These are phyloP conservation scores for Candida hungchunana DNA, from an alignment of 805 yeast species.

Conservation along the genomic window DNA sequence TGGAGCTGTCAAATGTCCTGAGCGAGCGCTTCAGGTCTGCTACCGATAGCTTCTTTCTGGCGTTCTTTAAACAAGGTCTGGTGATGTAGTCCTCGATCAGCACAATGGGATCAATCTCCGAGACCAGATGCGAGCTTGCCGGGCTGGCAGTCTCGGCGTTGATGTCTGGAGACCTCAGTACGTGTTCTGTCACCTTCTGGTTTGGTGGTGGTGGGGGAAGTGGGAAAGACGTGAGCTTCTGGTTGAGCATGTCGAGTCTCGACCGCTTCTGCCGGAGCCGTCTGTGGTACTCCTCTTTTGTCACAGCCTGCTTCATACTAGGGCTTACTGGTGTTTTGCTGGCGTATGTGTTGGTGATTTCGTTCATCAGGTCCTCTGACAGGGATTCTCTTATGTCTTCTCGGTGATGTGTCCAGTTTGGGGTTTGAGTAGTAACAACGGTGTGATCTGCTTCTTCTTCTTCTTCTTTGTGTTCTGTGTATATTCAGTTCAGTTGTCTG, in stretches of 20 bases:
- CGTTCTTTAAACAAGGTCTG: conserved; percentile 5
- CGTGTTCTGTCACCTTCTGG: conserved; percentile 9
- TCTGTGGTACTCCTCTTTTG: no score
- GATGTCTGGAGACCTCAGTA: conserved; percentile 18
- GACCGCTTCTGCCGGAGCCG: conserved; percentile 27
- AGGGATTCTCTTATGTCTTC: no score
- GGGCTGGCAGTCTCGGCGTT: conserved; percentile 12
- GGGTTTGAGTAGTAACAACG: no score
- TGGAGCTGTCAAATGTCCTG: conserved; percentile 4
- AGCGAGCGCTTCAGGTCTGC: conserved; percentile 31
- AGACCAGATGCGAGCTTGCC: conserved; percentile 13
- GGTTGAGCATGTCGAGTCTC: conserved; percentile 36
- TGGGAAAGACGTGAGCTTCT: conserved; percentile 35
- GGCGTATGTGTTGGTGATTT: no score
- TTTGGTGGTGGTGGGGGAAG: conserved; percentile 30
- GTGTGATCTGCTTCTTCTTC: no score
- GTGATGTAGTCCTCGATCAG: conserved; percentile 54
- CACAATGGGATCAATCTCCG: conserved; percentile 32
- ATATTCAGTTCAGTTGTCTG: no score
- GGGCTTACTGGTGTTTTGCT: no score
- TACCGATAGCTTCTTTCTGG: conserved; percentile 30
- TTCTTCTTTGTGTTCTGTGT: no score
- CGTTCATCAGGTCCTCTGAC: no score
- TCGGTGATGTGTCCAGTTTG: no score
- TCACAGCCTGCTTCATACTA: no score